phyloP scores from a whole-genome alignment of 139 green algal genomes.

The Chlorella sorokiniana region DNA sequence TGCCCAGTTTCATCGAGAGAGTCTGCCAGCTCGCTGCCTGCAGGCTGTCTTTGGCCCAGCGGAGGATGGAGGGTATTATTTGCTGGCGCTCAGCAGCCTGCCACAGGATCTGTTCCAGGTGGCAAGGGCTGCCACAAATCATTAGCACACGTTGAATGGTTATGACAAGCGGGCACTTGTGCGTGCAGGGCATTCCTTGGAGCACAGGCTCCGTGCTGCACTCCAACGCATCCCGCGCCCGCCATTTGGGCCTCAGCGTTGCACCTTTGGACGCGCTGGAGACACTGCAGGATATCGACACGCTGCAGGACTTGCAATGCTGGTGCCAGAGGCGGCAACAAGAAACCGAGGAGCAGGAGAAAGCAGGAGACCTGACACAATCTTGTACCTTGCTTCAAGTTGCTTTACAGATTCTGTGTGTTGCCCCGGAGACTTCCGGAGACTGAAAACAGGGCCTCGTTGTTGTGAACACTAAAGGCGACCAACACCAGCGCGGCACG shows the following conservation, averaged over 20 bases:
- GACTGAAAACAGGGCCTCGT: too few species aligned
- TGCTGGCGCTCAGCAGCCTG: conserved; percentile 57
- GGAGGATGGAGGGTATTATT: conserved; percentile 75
- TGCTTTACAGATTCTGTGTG: conserved; percentile 4
- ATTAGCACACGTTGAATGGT: background rate
- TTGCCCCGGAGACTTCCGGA: too few species aligned
- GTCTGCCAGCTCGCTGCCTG: too few species aligned
- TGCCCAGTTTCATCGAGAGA: too few species aligned
- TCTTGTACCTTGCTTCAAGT: too few species aligned
- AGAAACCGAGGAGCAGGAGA: background rate
- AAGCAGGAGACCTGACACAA: background rate
- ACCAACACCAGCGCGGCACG: background rate
- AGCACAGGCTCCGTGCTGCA: conserved; percentile 53
- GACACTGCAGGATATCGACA: conserved; percentile 60
- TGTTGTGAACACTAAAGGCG: too few species aligned
- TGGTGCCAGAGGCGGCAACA: conserved; percentile 37
- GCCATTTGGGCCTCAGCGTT: conserved; percentile 38
- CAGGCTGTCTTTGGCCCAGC: conserved; percentile 70
- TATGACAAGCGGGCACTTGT: background rate
- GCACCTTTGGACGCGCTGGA: conserved; percentile 44
- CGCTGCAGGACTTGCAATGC: conserved; percentile 43
- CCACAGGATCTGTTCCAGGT: conserved; percentile 22
- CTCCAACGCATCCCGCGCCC: conserved; percentile 35
- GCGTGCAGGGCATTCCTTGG: conserved; percentile 55
- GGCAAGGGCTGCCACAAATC: background rate